Base-by-base conservation (phyloP, 768 basidiomycete genomes). In the Serendipita sp. region DNA sequence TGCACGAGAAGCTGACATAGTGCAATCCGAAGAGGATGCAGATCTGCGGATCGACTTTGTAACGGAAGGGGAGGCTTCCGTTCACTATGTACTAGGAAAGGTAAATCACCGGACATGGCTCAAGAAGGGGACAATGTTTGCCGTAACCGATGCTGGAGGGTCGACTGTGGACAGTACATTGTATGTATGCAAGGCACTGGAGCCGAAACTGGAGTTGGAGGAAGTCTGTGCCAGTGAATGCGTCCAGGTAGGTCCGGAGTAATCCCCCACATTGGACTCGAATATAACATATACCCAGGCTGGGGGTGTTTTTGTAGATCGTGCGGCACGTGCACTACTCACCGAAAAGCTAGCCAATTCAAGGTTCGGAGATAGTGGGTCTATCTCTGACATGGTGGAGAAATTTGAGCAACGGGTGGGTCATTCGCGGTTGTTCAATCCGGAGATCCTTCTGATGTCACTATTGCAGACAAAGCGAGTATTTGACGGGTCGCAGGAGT, bases 261-360 rank as follows among this genome's bases (percentile, higher is more conserved):
- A 52, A 41, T 13, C 7, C 7, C 13, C 13, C 13, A 13, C 13
- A 23, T 23, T 23, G 23, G 23, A 23, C 23, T 23, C 23, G 23
- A 23, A 23, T 23, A 23, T 41, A 13, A 13, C 13, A 5, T 16
- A 5, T 51, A 16, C 7, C 48, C 48, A 51, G 48, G 48, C 48
- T 32, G 48, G 18, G 8, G 48, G 48, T 5, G 48, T 51, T 32
- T 18, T 18, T n/a, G 48, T 51, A 8, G 48, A 51, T 32, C n/a
- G 18, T 34, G 58, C 41, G 7, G 18, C 18, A 15, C 1, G 13
- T 32, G 15, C 1, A 7, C n/a, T 28, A 45, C 45, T 44, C 67
- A 54, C 46, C 82, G 80, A 66, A 30, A 75, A 74, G 65, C 73
- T 83, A 3, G 64, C 64, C 16, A 75, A 75, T 7, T 80, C 79